Base-by-base conservation (phyloP, 495 filamentous ascomycete genomes). In the Neurospora sp. region DNA sequence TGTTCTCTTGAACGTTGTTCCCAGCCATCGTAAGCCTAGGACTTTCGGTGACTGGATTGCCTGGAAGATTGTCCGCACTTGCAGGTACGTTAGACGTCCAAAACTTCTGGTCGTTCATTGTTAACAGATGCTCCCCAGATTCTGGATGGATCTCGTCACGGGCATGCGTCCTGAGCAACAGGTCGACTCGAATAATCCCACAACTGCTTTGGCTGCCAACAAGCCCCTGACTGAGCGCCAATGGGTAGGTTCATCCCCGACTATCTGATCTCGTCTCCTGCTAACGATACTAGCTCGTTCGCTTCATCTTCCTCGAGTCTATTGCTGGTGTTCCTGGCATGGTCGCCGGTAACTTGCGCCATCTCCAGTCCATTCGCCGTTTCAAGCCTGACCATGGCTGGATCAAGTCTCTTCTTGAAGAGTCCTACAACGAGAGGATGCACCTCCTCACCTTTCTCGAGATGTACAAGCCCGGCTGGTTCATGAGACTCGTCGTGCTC, bases 321-420 rank as follows among this genome's bases (percentile, higher is more conserved):
- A 92, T 99, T 39, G 96, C 96, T 10, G 96, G 91, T 22, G 96
- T 99, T 0, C 96, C 96, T 0, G 96, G 96, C 0, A 98, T 98
- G 94, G 96, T 98, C 6, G 96, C 90, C 0, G 96, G 94, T 8
- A 97, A 96, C 90, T 83, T 98, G 14, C 86, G 96, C 39, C 96
- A 99, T 81, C 83, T 99, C 8, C 88, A 91, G 76, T 93, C 90
- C 76, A 83, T 99, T 71, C 86, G 96, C 70, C 86, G 89, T 16
- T 89, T 99, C 84, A 93, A 93, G 84, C 83, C 95, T 45, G 96
- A 99, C 79, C 97, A 98, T 74, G 96, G 96, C 79, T 98, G 96
- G 95, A 98, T 99, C 75, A 94, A 98, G 80, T 98, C 93, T 0
- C 86, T 98, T 0, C 87, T 98, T 1, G 96, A 98, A 80, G 96